Evolutionary conservation across 352 stramenopile genomes (phyloP), one percentile per base, ranked within the genome.

Genomic region (Pythium chondricola): DNA sequence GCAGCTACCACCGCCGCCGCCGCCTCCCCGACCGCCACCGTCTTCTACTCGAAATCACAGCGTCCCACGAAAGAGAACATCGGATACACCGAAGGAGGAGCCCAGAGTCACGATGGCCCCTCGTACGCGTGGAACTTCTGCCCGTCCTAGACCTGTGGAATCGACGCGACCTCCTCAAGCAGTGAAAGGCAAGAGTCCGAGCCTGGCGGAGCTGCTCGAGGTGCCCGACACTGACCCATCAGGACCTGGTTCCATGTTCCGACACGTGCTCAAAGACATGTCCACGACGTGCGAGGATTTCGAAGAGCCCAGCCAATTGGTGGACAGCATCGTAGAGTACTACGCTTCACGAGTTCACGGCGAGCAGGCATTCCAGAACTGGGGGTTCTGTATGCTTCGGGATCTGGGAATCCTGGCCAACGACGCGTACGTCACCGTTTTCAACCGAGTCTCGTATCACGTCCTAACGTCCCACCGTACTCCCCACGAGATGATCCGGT

Each of bases 331-430:
- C 14, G 3, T 51, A 4, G n/a, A 22, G 20, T 46, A 55, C 14
- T 61, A 61, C 25, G 27, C 47, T 3, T 8, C 0, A 38, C 7
- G 10, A 3, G 6, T 17, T 4, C 4, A 2, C n/a, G 11, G n/a
- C 2, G 13, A 38, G 10, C 6, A 4, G 4, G 50, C 32, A 20
- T 16, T 53, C 2, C 37, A 52, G 18, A 36, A 18, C 24, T 38
- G 33, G 10, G 55, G 78, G 48, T 49, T 85, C 69, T 52, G 43
- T 42, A 64, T 85, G 55, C 40, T 70, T 37, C 67, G 73, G 2
- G 76, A 83, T 49, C 61, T 88, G 27, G 56, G 55, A 13, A 32
- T 88, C 20, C 69, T 88, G 39, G 56, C 67, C 41, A 84, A 83
- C 36, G 67, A 69, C 14, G 76, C 72, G 39, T 88, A 76, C 47